Evolutionary conservation across 257 asterid species (phyloP), one percentile per base, ranked within the genome.

Genomic region (Primulina tabacum): DNA sequence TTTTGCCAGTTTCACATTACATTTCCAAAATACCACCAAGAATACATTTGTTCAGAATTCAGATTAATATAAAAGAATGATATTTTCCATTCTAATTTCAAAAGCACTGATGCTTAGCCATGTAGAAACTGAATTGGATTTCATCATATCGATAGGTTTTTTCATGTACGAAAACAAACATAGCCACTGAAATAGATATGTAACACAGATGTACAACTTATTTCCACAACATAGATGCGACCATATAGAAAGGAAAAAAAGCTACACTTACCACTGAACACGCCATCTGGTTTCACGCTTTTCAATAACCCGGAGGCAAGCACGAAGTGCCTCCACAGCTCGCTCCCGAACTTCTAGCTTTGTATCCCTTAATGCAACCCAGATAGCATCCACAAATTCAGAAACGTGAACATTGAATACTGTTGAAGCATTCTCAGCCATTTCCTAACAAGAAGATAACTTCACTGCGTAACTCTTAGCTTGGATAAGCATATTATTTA

Each of bases 281-380:
- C 99, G 99, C 99, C 99, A 94, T 60, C 99, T 90, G 3, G 99
- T 94, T 79, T 94, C 97, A 7, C 99, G 99, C 82, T 91, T 94
- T 86, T 94, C 99, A 78, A 89, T 94, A 69, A 91, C 97, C 68
- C 91, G 81, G 50, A 94, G 95, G 71, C 99, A 91, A 76, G 99
- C 97, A 47, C 99, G 99, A 80, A 94, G 83, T 71, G 99, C 97
- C 84, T 88, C 95, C 76, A 94, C 99, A 59, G 97, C 97, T 60
- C 87, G 86, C 85, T 91, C 97, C 72, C 97, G 88, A 71, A 94
- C 88, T 76, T 88, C 93, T 74, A 89, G 84, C 12, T 85, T 84
- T 57, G 94, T 97, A 71, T 94, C 97, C 86, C 97, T 87, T 77
- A 94, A 72, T 67, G 99, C 97, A 81, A 91, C 96, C 99, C 99